A percentile compares a stretch with the other conserved stretches of the same genome.
Evolutionary conservation across 257 asterid genomes (phyloP).

Genomic region (Datura wrightii): DNA sequence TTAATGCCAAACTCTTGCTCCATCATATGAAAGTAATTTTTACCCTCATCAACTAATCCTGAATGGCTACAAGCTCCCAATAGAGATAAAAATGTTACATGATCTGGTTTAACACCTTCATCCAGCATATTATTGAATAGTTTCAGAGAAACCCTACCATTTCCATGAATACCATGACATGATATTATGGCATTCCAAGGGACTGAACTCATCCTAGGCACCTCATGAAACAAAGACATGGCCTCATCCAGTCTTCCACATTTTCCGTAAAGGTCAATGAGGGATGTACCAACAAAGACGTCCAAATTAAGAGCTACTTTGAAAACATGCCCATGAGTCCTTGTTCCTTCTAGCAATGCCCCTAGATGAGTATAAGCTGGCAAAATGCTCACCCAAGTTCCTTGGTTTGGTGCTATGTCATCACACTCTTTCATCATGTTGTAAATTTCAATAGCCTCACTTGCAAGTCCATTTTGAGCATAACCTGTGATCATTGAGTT

Average conservation of each 20-base stretch:
- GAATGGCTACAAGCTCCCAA: conserved; percentile 82
- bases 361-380: conserved; percentile 88
- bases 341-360: conserved; percentile 71
- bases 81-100: conserved; percentile 71
- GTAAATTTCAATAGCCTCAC: conserved; percentile 63
- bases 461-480: conserved; percentile 85
- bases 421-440: conserved; percentile 50
- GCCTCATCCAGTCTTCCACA: conserved; percentile 74
- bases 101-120: conserved; percentile 69
- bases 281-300: conserved; percentile 73
- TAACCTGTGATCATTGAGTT: conserved; percentile 79
- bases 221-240: conserved; percentile 58
- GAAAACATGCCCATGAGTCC: conserved; percentile 60
- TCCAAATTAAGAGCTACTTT: conserved; percentile 58
- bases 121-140: conserved; percentile 63
- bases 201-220: conserved; percentile 51
- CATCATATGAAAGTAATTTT: conserved; percentile 63
- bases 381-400: conserved; percentile 74
- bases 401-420: conserved; percentile 56
- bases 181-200: conserved; percentile 79
- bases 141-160: conserved; percentile 60
- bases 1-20: conserved; percentile 55
- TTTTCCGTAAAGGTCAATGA: conserved; percentile 78
- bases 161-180: conserved; percentile 81
- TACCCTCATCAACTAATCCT: conserved; percentile 73